Evolutionary conservation across 495 filamentous ascomycete genomes (phyloP).

Genomic region (Podospora conica): DNA sequence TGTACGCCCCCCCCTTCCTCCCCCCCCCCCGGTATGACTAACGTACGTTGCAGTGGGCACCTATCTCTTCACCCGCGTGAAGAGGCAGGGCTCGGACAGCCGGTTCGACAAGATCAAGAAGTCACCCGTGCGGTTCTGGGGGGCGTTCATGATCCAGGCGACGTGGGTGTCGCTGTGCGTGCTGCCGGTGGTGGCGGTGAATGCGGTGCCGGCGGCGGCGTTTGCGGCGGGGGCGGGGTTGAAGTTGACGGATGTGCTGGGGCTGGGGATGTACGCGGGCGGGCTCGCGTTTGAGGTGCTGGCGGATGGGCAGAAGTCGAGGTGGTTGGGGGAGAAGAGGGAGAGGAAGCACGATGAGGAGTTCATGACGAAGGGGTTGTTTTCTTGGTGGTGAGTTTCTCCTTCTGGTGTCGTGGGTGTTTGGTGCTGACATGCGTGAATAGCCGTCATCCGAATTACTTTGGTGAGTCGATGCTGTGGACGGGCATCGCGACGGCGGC

Average conservation of each 20-base stretch:
- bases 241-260: slow-evolving; percentile 45
- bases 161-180: slow-evolving; percentile 57
- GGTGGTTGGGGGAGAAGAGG: slow-evolving; percentile 50
- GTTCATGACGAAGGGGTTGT: slow-evolving; percentile 55
- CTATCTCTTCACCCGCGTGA: slow-evolving; percentile 52
- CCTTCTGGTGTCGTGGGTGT: neutral
- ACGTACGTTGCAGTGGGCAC: slow-evolving; percentile 44
- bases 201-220: slow-evolving; percentile 47
- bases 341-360: slow-evolving; percentile 56
- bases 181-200: slow-evolving; percentile 54
- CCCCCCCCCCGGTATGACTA: neutral
- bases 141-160: slow-evolving; percentile 54
- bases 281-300: slow-evolving; percentile 54
- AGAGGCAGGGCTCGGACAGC: slow-evolving; percentile 49
- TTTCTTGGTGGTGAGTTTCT: slow-evolving; percentile 34
- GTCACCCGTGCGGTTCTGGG: slow-evolving; percentile 46
- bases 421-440: neutral
- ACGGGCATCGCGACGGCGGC: slow-evolving; percentile 51
- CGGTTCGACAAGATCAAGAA: slow-evolving; percentile 56
- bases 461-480: slow-evolving; percentile 61
- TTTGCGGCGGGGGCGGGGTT: slow-evolving; percentile 34
- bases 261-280: slow-evolving; percentile 46
- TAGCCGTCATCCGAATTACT: slow-evolving; percentile 62
- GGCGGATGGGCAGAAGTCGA: slow-evolving; percentile 54
- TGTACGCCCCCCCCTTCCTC: slow-evolving; percentile 25